Base-by-base conservation (phyloP, 768 basidiomycete genomes). In the Kwoniella dejecticola region DNA sequence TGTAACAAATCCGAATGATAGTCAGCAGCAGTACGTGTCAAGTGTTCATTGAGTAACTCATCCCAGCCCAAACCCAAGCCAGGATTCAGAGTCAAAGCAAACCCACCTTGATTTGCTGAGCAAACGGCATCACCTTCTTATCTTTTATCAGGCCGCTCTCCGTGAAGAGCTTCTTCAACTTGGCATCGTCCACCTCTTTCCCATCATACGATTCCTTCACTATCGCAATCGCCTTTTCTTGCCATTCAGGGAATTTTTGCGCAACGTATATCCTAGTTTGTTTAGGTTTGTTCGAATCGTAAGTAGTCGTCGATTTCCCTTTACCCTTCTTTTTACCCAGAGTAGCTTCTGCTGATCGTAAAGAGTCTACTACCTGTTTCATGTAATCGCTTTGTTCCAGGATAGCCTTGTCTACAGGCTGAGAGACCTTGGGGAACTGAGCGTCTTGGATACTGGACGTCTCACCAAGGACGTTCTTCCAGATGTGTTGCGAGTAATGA, bases 91-190 rank as follows among this genome's bases (percentile, higher is more conserved):
- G 7, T 1, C 12, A 29, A 47, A 15, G 6, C n/a, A 4, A 19
- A 72, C 82, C 36, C 53, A 93, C 95, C 87, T 96, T 94, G 87
- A 97, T 89, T 29, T 83, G 81, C 61, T 95, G 90, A 46, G 93
- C 85, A 80, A 95, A 97, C 5, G 94, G 94, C 95, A 97, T 98
- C 41, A 84, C 84, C 42, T 87, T 85, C 82, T 98, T 98, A 81
- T 98, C 92, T 84, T 96, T 97, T 81, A 93, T 87, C 77, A 97
- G 76, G 4, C 90, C 92, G 21, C 82, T 83, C 75, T 85, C 82
- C 8, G 83, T 83, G 76, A 98, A 76, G 67, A 84, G 68, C 70
- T 85, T 82, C 77, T 87, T 84, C 52, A 94, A 85, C 77, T 86
- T 87, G 36, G 81, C 86, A 74, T 97, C 93, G 73, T 99, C 90